A percentile compares a stretch with the other conserved stretches of the same genome.
Evolutionary conservation across 2,329 filamentous ascomycete species (phyloP).

Genomic region (Aspergillus fumigatus): DNA sequence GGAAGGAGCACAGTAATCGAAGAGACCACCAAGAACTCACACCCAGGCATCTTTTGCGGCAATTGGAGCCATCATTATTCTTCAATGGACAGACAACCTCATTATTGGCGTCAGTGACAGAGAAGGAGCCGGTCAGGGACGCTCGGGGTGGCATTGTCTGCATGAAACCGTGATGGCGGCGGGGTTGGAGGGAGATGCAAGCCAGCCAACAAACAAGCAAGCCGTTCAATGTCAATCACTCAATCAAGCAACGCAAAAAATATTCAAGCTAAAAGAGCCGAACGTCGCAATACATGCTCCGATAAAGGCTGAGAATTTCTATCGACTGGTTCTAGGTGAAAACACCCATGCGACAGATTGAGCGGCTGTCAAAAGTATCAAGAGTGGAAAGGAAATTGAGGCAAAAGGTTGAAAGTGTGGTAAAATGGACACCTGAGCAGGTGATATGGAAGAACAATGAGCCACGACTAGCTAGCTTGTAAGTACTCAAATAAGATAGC

Average conservation of each 20-base stretch:
- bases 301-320: neutral
- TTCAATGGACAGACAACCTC: slow-evolving; percentile 94
- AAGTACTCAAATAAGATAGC: neutral
- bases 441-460: neutral
- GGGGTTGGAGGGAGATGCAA: slow-evolving; percentile 11
- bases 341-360: neutral
- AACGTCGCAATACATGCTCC: slow-evolving; percentile 13
- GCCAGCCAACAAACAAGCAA: slow-evolving; percentile 8
- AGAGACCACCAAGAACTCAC: slow-evolving; percentile 61
- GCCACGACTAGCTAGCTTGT: neutral
- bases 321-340: neutral
- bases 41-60: slow-evolving; percentile 94
- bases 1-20: slow-evolving; percentile 7
- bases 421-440: neutral
- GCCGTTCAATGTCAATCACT: neutral
- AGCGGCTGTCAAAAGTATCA: neutral
- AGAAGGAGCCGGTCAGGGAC: slow-evolving; percentile 83
- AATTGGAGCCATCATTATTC: slow-evolving; percentile 95
- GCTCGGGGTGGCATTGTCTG: slow-evolving; percentile 81
- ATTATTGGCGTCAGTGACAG: slow-evolving; percentile 85
- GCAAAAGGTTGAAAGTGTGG: slow-evolving; percentile 4
- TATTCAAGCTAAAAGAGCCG: slow-evolving; percentile 9
- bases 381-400: slow-evolving; percentile 3
- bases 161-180: slow-evolving; percentile 33
- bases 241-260: neutral